phyloP scores from a whole-genome alignment of 495 filamentous ascomycete species.

The Arthonia radiata region DNA sequence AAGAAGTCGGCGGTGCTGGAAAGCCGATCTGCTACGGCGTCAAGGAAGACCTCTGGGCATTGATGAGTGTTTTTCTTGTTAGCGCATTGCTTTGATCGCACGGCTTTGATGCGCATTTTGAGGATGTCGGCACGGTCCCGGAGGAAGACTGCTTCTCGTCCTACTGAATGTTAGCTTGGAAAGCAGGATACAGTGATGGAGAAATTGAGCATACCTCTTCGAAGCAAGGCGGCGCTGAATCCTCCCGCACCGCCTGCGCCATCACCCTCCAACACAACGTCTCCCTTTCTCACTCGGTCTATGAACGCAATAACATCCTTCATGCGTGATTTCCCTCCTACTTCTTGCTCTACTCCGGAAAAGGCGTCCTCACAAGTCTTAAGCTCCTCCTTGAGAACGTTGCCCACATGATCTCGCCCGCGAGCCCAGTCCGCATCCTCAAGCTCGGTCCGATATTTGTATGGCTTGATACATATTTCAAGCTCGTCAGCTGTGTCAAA shows the following conservation, averaged over 20 bases:
- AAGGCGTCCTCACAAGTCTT: slow-evolving; percentile 55
- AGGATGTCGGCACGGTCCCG: slow-evolving; percentile 72
- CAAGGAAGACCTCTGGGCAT: slow-evolving; percentile 92
- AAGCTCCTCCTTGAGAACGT: slow-evolving; percentile 61
- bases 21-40: slow-evolving; percentile 87
- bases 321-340: slow-evolving; percentile 62
- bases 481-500: slow-evolving; percentile 94
- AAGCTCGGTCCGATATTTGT: slow-evolving; percentile 91
- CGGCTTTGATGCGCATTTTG: slow-evolving; percentile 64
- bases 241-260: slow-evolving; percentile 69
- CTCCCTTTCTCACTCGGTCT: slow-evolving; percentile 63
- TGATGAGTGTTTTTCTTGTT: slow-evolving; percentile 70
- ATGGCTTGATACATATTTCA: slow-evolving; percentile 99
- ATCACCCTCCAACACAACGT: slow-evolving; percentile 60
- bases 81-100: slow-evolving; percentile 71
- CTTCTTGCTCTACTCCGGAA: slow-evolving; percentile 42
- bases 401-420: slow-evolving; percentile 53
- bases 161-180: slow-evolving; percentile 20
- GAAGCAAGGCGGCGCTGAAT: slow-evolving; percentile 60
- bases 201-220: slow-evolving; percentile 33
- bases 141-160: slow-evolving; percentile 79
- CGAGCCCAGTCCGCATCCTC: slow-evolving; percentile 70
- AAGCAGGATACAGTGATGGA: background rate
- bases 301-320: slow-evolving; percentile 80
- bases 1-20: slow-evolving; percentile 88